These are phyloP conservation scores for Penicillium palitans DNA, from an alignment of 2,329 filamentous ascomycete species.

Conservation along the genomic window DNA sequence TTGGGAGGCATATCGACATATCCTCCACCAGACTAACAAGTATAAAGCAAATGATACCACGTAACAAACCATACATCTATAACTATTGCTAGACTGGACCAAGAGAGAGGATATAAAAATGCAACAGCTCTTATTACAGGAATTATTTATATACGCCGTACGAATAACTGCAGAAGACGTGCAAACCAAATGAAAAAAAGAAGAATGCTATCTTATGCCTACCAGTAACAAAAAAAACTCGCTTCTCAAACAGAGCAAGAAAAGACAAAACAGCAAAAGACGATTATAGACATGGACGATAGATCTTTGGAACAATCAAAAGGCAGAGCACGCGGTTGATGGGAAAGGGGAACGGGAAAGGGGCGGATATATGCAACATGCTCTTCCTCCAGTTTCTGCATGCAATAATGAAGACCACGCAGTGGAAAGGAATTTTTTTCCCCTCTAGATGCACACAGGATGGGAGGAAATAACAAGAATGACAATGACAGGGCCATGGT, in stretches of 20 bases:
- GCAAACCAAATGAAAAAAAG: conserved; percentile 12
- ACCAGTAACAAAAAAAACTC: conserved; percentile 24
- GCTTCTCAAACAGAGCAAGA: conserved; percentile 30
- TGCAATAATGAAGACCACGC: conserved; percentile 8
- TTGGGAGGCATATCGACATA: neutral
- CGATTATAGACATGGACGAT: conserved; percentile 31
- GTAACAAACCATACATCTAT: neutral
- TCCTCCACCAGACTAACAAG: neutral
- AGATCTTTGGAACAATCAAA: conserved; percentile 26
- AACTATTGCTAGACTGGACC: neutral
- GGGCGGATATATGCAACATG: conserved; percentile 26
- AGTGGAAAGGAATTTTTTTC: conserved; percentile 8
- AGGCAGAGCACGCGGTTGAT: conserved; percentile 14
- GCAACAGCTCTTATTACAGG: conserved; percentile 11
- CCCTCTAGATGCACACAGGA: conserved; percentile 7
- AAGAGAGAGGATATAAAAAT: neutral
- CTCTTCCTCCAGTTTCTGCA: conserved; percentile 12
- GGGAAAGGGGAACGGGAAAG: conserved; percentile 11
- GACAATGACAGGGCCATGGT: conserved; percentile 6
- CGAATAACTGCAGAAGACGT: conserved; percentile 11
- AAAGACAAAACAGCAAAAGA: conserved; percentile 14
- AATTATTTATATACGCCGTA: conserved; percentile 17
- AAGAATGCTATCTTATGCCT: conserved; percentile 30
- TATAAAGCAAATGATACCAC: neutral
- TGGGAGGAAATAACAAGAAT: conserved; percentile 2